phyloP scores from a whole-genome alignment of 495 filamentous ascomycete genomes.

The Aspergillus sparsus region DNA sequence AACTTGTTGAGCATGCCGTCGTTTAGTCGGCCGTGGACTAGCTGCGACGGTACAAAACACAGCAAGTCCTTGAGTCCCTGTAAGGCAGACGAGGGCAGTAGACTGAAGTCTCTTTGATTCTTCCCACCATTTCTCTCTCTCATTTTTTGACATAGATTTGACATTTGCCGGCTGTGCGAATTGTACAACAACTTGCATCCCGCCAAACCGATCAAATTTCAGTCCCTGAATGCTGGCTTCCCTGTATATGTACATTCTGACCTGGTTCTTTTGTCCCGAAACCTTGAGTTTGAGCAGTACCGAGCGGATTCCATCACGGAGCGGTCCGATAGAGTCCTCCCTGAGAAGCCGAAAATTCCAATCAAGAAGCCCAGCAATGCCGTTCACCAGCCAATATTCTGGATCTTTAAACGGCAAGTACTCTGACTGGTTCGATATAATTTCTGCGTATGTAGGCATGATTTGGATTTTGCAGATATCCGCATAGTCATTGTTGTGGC shows the following conservation, averaged over 20 bases:
- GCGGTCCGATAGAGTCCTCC: conserved; percentile 42
- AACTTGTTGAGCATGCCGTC: neutral
- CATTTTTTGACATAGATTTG: conserved; percentile 24
- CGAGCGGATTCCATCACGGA: conserved; percentile 35
- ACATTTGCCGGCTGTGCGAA: conserved; percentile 57
- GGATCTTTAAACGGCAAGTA: conserved; percentile 62
- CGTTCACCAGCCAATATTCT: conserved; percentile 54
- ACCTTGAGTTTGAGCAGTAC: neutral
- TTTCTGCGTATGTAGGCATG: conserved; percentile 64
- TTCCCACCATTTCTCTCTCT: conserved; percentile 63
- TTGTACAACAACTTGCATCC: conserved; percentile 43
- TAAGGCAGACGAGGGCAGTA: conserved; percentile 61
- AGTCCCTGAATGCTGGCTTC: conserved; percentile 36
- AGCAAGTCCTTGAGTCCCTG: conserved; percentile 44
- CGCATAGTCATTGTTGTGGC: conserved; percentile 67
- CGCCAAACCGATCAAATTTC: conserved; percentile 51
- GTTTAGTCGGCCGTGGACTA: conserved; percentile 12
- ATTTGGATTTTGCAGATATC: conserved; percentile 63
- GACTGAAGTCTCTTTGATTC: conserved; percentile 54
- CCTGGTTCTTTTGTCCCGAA: conserved; percentile 6
- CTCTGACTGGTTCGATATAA: conserved; percentile 50
- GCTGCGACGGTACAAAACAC: conserved; percentile 59
- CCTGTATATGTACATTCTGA: conserved; percentile 43
- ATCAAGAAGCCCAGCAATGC: conserved; percentile 63
- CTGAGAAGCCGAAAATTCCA: conserved; percentile 59